Conservation (phyloP, 2,329 filamentous ascomycete genomes). For the Rhynchosporium agropyri region DNA sequence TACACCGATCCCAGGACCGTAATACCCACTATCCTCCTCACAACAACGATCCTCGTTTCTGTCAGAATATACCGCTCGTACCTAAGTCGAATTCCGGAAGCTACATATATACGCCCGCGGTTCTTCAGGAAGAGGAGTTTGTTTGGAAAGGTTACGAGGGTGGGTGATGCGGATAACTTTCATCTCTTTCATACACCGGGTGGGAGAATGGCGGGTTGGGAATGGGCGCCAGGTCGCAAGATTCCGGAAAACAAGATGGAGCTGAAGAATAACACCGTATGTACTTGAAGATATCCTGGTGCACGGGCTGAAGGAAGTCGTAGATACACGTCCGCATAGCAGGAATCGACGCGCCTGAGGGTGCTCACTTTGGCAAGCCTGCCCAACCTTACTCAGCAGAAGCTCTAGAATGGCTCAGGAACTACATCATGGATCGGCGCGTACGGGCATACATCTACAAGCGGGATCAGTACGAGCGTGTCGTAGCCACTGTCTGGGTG, state of each 20-base stretch:
- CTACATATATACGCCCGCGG: constrained; percentile 71
- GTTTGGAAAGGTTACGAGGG: constrained; percentile 85
- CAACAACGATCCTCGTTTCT: constrained; percentile 56
- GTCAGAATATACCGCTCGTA: constrained; percentile 71
- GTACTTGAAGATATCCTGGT: background rate
- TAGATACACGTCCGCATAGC: constrained; percentile 88
- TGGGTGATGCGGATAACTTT: constrained; percentile 96
- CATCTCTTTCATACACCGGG: constrained; percentile 93
- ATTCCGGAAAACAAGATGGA: constrained; percentile 70
- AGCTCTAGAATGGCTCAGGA: constrained; percentile 77
- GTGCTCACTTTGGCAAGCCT: constrained; percentile 86
- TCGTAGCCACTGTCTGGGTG: constrained; percentile 83
- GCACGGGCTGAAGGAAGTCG: constrained; percentile 20
- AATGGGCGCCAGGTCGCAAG: constrained; percentile 74
- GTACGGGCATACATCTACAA: constrained; percentile 84
- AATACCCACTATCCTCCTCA: constrained; percentile 56
- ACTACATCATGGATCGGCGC: constrained; percentile 69
- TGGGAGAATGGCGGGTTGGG: constrained; percentile 86
- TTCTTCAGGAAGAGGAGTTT: constrained; percentile 77
- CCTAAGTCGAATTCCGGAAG: constrained; percentile 80
- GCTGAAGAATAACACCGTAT: constrained; percentile 76
- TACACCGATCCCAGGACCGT: constrained; percentile 58
- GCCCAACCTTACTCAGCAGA: constrained; percentile 84
- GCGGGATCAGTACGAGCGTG: constrained; percentile 88
- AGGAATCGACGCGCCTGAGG: constrained; percentile 90